Evolutionary conservation across 495 filamentous ascomycete genomes (phyloP).

Genomic region (Viridothelium virens): DNA sequence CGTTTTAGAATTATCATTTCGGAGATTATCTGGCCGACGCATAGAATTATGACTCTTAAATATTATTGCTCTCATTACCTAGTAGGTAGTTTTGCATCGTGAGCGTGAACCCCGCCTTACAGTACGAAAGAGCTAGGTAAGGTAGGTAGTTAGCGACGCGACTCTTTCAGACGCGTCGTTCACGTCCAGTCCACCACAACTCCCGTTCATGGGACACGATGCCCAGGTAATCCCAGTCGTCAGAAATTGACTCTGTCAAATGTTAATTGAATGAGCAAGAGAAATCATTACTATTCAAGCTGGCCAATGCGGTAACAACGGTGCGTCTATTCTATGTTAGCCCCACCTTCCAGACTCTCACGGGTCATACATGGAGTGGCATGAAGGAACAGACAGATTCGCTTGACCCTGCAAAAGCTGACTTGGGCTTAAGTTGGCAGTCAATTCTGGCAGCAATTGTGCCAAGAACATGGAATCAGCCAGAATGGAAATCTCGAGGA

Average conservation of each 20-base stretch:
- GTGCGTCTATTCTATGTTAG: slow-evolving; percentile 46
- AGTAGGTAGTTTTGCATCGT: no score
- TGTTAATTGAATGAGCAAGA: slow-evolving; percentile 40
- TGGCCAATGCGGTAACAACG: slow-evolving; percentile 98
- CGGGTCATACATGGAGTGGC: not conserved
- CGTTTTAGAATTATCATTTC: no score
- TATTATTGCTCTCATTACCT: no score
- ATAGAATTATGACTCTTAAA: no score
- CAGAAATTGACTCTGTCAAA: not conserved
- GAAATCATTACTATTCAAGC: slow-evolving; percentile 99
- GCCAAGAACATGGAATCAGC: slow-evolving; percentile 94
- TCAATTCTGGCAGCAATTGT: slow-evolving; percentile 96
- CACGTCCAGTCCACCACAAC: not conserved
- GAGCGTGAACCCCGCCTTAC: no score
- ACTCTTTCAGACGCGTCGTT: slow-evolving; percentile 7
- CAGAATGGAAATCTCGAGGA: slow-evolving; percentile 94
- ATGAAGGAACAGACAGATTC: not conserved
- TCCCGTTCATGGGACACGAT: slow-evolving; percentile 17
- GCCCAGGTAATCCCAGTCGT: slow-evolving; percentile 24
- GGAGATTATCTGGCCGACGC: no score
- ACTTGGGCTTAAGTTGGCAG: slow-evolving; percentile 57
- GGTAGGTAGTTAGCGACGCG: not conserved
- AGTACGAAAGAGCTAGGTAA: no score
- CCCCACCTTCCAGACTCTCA: not conserved
- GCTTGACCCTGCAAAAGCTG: not conserved